phyloP scores from a whole-genome alignment of 2,329 filamentous ascomycete genomes.

The Beauveria bassiana region DNA sequence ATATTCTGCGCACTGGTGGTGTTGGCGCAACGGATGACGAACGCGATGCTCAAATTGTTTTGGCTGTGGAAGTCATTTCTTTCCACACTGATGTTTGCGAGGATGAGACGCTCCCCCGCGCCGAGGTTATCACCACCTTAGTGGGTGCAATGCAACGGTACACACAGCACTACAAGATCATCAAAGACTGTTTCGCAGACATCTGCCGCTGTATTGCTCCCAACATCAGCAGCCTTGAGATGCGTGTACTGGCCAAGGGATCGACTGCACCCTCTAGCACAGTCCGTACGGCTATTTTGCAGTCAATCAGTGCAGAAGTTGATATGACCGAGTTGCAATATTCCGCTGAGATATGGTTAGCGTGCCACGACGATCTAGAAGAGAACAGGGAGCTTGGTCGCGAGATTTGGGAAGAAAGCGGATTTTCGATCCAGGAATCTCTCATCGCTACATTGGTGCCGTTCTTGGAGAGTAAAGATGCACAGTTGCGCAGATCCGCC shows the following conservation, averaged over 20 bases:
- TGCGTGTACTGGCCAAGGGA: constrained; percentile 67
- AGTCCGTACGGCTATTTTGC: constrained; percentile 77
- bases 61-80: constrained; percentile 80
- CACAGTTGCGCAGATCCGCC: constrained; percentile 74
- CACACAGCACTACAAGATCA: constrained; percentile 86
- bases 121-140: constrained; percentile 62
- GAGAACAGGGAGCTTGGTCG: constrained; percentile 78
- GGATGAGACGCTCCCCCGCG: constrained; percentile 68
- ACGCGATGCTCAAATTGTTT: constrained; percentile 78
- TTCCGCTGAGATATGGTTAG: constrained; percentile 88
- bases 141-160: constrained; percentile 81
- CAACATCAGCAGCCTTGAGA: constrained; percentile 68
- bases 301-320: constrained; percentile 84
- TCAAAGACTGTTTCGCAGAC: constrained; percentile 88
- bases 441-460: constrained; percentile 62
- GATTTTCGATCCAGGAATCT: constrained; percentile 59
- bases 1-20: constrained; percentile 72
- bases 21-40: constrained; percentile 68
- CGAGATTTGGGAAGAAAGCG: constrained; percentile 94
- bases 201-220: constrained; percentile 76
- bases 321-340: constrained; percentile 83
- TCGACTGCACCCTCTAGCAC: constrained; percentile 69
- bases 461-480: constrained; percentile 73
- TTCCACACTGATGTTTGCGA: constrained; percentile 79
- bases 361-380: constrained; percentile 80